Evolutionary conservation across 2,329 filamentous ascomycete species (phyloP), one percentile per base, ranked within the genome.

Genomic region (Sclerotinia subarctica): DNA sequence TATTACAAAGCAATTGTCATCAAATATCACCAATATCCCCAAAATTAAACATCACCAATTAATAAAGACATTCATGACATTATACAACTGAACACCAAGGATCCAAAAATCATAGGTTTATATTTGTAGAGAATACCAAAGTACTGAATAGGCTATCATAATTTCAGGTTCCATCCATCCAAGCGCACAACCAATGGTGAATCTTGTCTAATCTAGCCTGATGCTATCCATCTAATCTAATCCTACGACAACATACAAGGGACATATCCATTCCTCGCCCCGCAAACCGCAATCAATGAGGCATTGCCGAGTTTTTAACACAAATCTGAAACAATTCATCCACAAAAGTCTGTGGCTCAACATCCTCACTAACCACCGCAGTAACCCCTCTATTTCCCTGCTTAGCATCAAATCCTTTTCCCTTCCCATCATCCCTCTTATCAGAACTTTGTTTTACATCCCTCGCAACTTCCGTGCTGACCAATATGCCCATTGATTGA

Each of bases 311-410:
- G 6, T 51, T 68, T 32, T 68, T 57, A 17, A 64, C 66, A 56
- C 66, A 68, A 56, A 64, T 64, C 19, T 57, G 49, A n/a, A 68
- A 68, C n/a, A 68, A 57, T 32, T 68, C 59, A 58, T 68, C 66
- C 42, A 64, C 66, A 64, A 68, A 68, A 13, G 66, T 68, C 21
- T 35, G 59, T 15, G 59, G 59, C n/a, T 68, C 66, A 13, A 65
- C 59, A 51, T 68, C 65, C n/a, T 62, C 65, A 24, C 24, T 47
- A 4, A 46, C 65, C 8, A 44, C 21, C 24, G 65, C 57, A 10
- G 57, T 63, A 26, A 67, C 65, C 8, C 65, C 65, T 4, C 51
- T 44, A 38, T 52, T 46, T 21, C 52, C 42, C 35, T 52, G 44
- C 26, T 24, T 63, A 5, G 8, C 47, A 1, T 67, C 57, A 17